A percentile compares a stretch with the other conserved stretches of the same genome.
These are phyloP conservation scores for Ophiocordyceps camponoti-rufipedis DNA, from an alignment of 2,329 filamentous ascomycete genomes.

Conservation along the genomic window DNA sequence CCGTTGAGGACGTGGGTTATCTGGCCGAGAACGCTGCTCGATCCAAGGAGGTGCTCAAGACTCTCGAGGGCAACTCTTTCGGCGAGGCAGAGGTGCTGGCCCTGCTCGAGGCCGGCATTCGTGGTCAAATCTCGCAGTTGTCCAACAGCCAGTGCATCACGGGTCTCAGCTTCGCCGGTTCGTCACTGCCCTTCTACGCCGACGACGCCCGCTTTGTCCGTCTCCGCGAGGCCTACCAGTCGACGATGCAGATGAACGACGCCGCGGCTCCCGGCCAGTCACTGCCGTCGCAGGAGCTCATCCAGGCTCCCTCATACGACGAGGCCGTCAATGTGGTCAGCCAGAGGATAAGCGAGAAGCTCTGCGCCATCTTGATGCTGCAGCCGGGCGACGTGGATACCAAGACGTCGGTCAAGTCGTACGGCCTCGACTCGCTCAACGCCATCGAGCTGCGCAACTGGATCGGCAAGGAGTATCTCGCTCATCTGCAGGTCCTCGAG, in stretches of 20 bases:
- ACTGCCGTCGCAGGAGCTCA: constrained; percentile 5
- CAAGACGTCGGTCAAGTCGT: constrained; percentile 8
- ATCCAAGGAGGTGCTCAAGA: constrained; percentile 27
- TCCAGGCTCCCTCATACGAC: constrained; percentile 3
- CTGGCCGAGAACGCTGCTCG: constrained; percentile 26
- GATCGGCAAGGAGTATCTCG: constrained; percentile 24
- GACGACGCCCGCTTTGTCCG: constrained; percentile 34
- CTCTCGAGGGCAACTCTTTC: constrained; percentile 27
- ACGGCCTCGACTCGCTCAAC: constrained; percentile 26
- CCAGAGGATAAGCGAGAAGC: constrained; percentile 9
- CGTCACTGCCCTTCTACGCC: constrained; percentile 32
- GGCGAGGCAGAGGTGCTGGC: constrained; percentile 35
- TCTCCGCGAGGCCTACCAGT: constrained; percentile 20
- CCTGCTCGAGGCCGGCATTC: constrained; percentile 31
- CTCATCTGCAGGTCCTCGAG: constrained; percentile 33
- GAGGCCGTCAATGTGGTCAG: constrained; percentile 10
- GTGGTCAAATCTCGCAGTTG: constrained; percentile 18
- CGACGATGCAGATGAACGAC: constrained; percentile 4
- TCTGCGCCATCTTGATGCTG: constrained; percentile 17
- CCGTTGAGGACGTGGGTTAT: constrained; percentile 30
- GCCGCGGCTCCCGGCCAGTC: constrained; percentile 2
- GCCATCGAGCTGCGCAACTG: constrained; percentile 32
- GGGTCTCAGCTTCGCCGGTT: constrained; percentile 28
- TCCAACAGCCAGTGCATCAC: constrained; percentile 35
- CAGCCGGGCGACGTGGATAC: constrained; percentile 6